These are phyloP conservation scores for Wickerhamomyces strasburgensis DNA, from an alignment of 805 yeast genomes.

Conservation along the genomic window DNA sequence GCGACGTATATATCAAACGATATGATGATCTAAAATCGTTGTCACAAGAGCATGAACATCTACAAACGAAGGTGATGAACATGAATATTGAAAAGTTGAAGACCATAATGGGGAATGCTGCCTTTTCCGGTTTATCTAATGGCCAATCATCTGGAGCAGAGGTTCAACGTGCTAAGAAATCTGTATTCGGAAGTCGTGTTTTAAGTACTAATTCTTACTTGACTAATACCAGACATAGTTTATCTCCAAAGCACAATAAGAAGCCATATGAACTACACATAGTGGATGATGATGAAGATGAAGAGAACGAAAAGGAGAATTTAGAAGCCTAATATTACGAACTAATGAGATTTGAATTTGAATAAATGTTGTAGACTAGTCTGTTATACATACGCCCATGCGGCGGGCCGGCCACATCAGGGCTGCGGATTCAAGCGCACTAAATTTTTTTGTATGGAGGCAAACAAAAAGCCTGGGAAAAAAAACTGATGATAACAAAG, in stretches of 20 bases:
- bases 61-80: slow-evolving; percentile 23
- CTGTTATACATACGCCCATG: too few species aligned
- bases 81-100: slow-evolving; percentile 27
- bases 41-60: slow-evolving; percentile 23
- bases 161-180: slow-evolving; percentile 4
- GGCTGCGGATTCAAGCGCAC: too few species aligned
- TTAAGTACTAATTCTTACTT: slow-evolving; percentile 27
- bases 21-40: slow-evolving; percentile 26
- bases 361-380: too few species aligned
- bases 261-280: slow-evolving; percentile 1
- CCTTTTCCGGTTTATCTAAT: slow-evolving; percentile 11
- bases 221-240: slow-evolving; percentile 5
- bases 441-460: neutral
- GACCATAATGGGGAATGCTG: slow-evolving; percentile 20
- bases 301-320: neutral
- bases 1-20: slow-evolving; percentile 22
- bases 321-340: too few species aligned
- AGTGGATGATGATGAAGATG: neutral
- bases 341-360: too few species aligned
- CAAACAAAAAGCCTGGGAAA: neutral
- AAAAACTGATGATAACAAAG: neutral
- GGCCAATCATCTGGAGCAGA: neutral
- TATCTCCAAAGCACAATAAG: neutral
- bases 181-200: slow-evolving; percentile 15
- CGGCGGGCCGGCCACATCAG: too few species aligned